Conservation (phyloP, 1,284 basidiomycete species). For the Neonothopanus nambi region DNA sequence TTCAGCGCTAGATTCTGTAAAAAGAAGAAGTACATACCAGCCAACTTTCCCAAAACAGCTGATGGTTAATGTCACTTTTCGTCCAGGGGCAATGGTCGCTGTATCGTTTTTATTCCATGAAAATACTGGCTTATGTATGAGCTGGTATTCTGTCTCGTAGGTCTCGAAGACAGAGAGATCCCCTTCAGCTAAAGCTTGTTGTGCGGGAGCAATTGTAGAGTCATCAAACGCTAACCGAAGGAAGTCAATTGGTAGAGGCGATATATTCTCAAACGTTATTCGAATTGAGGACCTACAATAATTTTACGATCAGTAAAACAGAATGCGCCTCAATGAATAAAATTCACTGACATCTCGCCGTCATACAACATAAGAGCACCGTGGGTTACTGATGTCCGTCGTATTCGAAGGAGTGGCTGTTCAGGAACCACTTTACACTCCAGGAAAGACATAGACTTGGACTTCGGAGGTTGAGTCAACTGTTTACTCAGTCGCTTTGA, state of each 20-base stretch:
- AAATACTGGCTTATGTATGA: conserved; percentile 80
- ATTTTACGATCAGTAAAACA: background rate
- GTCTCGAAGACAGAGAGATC: conserved; percentile 81
- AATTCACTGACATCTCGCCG: conserved; percentile 77
- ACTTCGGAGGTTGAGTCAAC: conserved; percentile 29
- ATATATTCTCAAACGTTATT: conserved; percentile 88
- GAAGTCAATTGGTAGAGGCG: conserved; percentile 80
- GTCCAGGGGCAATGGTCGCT: conserved; percentile 68
- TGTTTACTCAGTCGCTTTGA: conserved; percentile 39
- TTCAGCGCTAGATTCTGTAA: conserved; percentile 4
- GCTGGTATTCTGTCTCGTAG: conserved; percentile 88
- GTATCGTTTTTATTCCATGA: conserved; percentile 65
- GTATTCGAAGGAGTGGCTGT: conserved; percentile 84
- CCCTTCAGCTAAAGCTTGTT: conserved; percentile 76
- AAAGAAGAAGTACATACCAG: conserved; percentile 61
- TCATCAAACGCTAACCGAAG: conserved; percentile 86
- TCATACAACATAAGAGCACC: conserved; percentile 93
- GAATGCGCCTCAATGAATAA: background rate
- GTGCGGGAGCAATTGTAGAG: conserved; percentile 77
- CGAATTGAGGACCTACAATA: conserved; percentile 70
- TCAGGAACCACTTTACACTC: conserved; percentile 81
- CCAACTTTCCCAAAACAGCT: conserved; percentile 86
- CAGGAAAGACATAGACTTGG: conserved; percentile 50
- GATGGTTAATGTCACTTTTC: conserved; percentile 68
- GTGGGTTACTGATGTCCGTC: conserved; percentile 85